These are phyloP conservation scores for Alternaria triticina DNA, from an alignment of 2,329 filamentous ascomycete species.

Conservation along the genomic window DNA sequence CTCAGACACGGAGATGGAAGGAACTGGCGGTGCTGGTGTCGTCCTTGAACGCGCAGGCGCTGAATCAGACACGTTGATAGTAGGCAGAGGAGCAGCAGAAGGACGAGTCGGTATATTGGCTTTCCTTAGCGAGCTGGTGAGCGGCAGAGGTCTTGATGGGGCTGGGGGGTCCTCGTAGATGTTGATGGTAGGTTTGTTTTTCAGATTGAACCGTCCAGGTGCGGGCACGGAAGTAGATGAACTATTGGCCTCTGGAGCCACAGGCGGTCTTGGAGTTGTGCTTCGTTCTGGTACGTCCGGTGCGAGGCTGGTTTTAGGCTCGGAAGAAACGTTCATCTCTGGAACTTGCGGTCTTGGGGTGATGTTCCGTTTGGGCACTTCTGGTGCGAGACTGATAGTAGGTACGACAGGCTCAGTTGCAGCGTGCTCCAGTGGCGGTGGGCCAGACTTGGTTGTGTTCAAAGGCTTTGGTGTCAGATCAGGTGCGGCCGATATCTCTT, in stretches of 20 bases:
- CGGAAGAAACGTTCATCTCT: slow-evolving; percentile 30
- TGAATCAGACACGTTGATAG: slow-evolving; percentile 60
- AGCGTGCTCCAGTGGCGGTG: slow-evolving; percentile 43
- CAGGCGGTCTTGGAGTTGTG: slow-evolving; percentile 24
- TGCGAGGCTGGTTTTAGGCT: slow-evolving; percentile 61
- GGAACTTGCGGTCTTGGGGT: slow-evolving; percentile 22
- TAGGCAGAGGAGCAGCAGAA: slow-evolving; percentile 38
- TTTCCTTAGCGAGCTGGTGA: slow-evolving; percentile 31
- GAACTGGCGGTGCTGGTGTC: slow-evolving; percentile 29
- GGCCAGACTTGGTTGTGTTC: slow-evolving; percentile 24
- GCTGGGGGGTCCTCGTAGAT: slow-evolving; percentile 39
- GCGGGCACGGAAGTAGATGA: slow-evolving; percentile 27
- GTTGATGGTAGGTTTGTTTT: slow-evolving; percentile 29
- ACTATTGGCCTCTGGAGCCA: slow-evolving; percentile 41
- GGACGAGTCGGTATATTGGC: slow-evolving; percentile 35
- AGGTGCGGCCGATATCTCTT: slow-evolving; percentile 45
- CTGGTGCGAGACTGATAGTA: slow-evolving; percentile 58
- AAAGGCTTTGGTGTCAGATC: slow-evolving; percentile 26
- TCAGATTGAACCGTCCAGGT: slow-evolving; percentile 24
- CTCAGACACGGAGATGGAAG: slow-evolving; percentile 28
- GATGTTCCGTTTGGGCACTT: slow-evolving; percentile 24
- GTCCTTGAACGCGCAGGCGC: slow-evolving; percentile 33
- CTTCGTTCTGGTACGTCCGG: slow-evolving; percentile 36
- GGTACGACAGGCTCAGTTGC: slow-evolving; percentile 55
- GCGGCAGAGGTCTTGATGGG: slow-evolving; percentile 35